Base-by-base conservation (phyloP, 2,329 filamentous ascomycete genomes). In the Exserohilum rostratum region DNA sequence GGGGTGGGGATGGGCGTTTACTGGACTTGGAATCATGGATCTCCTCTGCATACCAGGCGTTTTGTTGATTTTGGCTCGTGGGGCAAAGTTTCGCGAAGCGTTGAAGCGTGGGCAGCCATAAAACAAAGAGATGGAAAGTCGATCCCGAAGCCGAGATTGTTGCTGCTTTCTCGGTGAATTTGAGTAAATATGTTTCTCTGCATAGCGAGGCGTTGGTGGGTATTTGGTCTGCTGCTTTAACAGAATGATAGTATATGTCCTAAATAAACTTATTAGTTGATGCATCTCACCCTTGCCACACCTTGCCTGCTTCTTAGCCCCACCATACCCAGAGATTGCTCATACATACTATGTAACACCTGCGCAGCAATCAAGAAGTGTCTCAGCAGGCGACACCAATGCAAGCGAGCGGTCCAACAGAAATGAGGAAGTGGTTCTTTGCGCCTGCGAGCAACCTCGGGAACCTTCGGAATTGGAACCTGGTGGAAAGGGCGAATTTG, bases 1-100 rank as follows among this genome's bases (percentile, higher is more conserved):
- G 66, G 77, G 76, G 3, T 70, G 66, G 42, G 75, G 76, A 2
- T 79, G 73, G 73, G 76, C 73, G 29, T 79, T 79, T 42, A 76
- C 70, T 1, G 76, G 76, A 0, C 58, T 79, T 18, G 72, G 68
- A 0, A 38, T 75, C 1, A 49, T 78, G 15, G 71, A 77, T 20
- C 22, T 68, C 27, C 33, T 67, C 17, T 68, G 66, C 40, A 68
- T 68, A 34, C 64, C 64, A 13, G 64, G 66, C 0, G 55, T 67
- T 13, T 15, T 67, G 7, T 25, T 68, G 22, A 64, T 68, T 47
- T 49, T 69, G 17, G 50, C 61, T 25, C 58, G 61, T 30, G 66
- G 66, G 13, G 55, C 57, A 13, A 64, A 66, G 37, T 65, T 62
- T 43, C 60, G 65, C n/a, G 56, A 64, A 40, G 60, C 54, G 17